These are phyloP conservation scores for Nitzschia inconspicua DNA, from an alignment of 108 stramenopile species.

Conservation along the genomic window DNA sequence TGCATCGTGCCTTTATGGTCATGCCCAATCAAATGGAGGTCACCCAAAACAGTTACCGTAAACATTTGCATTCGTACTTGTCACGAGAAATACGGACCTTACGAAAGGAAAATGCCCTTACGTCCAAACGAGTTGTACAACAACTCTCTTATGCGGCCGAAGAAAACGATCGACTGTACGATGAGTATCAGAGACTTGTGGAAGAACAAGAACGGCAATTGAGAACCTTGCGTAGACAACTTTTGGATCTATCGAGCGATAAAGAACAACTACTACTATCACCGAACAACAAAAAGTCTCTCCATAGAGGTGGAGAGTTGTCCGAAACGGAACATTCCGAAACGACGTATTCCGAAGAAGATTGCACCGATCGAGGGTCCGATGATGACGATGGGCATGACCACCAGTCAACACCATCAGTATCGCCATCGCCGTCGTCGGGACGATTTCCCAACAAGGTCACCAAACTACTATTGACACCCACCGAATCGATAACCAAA, in stretches of 20 bases:
- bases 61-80: background rate
- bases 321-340: background rate
- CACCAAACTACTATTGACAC: no score
- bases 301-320: background rate
- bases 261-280: no score
- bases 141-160: slow-evolving; percentile 1
- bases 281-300: background rate
- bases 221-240: no score
- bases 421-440: no score
- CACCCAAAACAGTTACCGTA: background rate
- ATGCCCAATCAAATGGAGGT: slow-evolving; percentile 5
- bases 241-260: background rate
- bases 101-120: background rate
- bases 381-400: no score
- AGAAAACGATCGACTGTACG: background rate
- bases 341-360: background rate
- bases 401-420: no score
- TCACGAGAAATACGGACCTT: background rate
- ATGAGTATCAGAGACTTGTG: background rate
- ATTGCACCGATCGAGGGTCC: no score
- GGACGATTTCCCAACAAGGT: no score
- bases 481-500: no score
- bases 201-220: background rate
- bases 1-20: slow-evolving; percentile 8
- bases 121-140: background rate